Evolutionary conservation across 2,329 filamentous ascomycete genomes (phyloP).

Genomic region (Xylariaceae sp.): DNA sequence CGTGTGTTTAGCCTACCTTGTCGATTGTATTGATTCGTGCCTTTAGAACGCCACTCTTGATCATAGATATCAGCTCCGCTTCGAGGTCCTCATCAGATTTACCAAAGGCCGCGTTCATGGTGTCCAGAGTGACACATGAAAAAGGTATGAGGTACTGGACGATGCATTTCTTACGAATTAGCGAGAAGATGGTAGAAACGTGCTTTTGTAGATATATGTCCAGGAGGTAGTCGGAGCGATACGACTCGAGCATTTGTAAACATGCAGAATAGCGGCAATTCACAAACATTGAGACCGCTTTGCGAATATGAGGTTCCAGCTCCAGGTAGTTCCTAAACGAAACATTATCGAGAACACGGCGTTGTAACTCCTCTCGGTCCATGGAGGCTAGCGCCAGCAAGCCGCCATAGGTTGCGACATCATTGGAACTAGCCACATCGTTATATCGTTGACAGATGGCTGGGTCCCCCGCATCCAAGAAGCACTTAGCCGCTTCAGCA

Average conservation of each 20-base stretch:
- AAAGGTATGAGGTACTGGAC: conserved; percentile 90
- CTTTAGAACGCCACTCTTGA: conserved; percentile 64
- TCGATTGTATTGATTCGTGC: conserved; percentile 84
- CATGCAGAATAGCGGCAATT: conserved; percentile 85
- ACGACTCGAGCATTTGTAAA: conserved; percentile 74
- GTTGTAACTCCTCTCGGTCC: conserved; percentile 71
- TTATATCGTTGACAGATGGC: conserved; percentile 55
- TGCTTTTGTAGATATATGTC: conserved; percentile 81
- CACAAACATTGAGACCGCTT: conserved; percentile 84
- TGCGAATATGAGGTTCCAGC: conserved; percentile 88
- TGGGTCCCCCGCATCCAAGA: conserved; percentile 59
- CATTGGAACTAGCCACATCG: conserved; percentile 74
- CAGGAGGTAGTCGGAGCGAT: conserved; percentile 81
- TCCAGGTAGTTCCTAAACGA: conserved; percentile 85
- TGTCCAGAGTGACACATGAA: conserved; percentile 76
- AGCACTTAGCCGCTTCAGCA: conserved; percentile 63
- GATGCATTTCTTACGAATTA: conserved; percentile 86
- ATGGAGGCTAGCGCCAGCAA: conserved; percentile 88
- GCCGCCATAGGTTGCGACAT: conserved; percentile 87
- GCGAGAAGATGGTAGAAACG: conserved; percentile 63
- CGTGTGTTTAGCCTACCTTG: conserved; percentile 44
- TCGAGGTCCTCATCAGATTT: conserved; percentile 60
- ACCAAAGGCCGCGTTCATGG: conserved; percentile 73
- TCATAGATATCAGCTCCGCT: conserved; percentile 73
- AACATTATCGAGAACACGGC: conserved; percentile 70